Percentiles rank a stretch among this genome's conserved stretches.
phyloP scores from a whole-genome alignment of 176 grass and related monocot genomes.

The Alloteropsis semialata region DNA sequence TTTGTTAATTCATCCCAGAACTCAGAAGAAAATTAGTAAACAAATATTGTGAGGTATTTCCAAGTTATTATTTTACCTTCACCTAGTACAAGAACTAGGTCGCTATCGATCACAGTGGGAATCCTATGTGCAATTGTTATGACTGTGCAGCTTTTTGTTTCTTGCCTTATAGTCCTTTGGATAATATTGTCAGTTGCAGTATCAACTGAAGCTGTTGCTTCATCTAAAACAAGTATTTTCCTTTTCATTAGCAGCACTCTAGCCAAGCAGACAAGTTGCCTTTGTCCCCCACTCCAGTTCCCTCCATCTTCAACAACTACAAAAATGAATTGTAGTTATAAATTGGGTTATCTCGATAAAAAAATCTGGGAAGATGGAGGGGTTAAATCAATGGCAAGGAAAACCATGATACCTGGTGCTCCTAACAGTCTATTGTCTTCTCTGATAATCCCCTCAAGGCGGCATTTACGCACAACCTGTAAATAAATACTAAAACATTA shows the following conservation, averaged over 20 bases:
- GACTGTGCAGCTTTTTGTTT: slow-evolving; percentile 66
- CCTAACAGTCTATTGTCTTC: slow-evolving; percentile 67
- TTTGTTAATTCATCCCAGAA: slow-evolving; percentile 4
- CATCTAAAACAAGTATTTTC: slow-evolving; percentile 89
- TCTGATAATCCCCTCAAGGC: slow-evolving; percentile 59
- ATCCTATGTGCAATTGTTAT: slow-evolving; percentile 85
- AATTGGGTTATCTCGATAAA: neutral
- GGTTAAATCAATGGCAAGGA: neutral
- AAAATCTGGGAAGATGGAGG: neutral
- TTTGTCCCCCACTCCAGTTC: slow-evolving; percentile 87
- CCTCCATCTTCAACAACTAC: slow-evolving; percentile 81
- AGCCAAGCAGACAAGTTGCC: slow-evolving; percentile 84
- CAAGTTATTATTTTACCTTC: slow-evolving; percentile 59
- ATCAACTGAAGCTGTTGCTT: slow-evolving; percentile 93
- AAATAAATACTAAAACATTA: no score
- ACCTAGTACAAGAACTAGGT: slow-evolving; percentile 78
- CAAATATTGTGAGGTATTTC: neutral
- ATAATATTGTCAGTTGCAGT: slow-evolving; percentile 83
- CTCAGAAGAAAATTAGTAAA: neutral
- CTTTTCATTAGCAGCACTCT: slow-evolving; percentile 76
- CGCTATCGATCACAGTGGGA: slow-evolving; percentile 83
- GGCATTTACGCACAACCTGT: slow-evolving; percentile 70
- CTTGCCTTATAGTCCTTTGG: slow-evolving; percentile 82
- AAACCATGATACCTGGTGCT: slow-evolving; percentile 55
- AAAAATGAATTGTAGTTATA: slow-evolving; percentile 22